phyloP scores from a whole-genome alignment of 2,329 filamentous ascomycete species.

The Verticillium isaacii region DNA sequence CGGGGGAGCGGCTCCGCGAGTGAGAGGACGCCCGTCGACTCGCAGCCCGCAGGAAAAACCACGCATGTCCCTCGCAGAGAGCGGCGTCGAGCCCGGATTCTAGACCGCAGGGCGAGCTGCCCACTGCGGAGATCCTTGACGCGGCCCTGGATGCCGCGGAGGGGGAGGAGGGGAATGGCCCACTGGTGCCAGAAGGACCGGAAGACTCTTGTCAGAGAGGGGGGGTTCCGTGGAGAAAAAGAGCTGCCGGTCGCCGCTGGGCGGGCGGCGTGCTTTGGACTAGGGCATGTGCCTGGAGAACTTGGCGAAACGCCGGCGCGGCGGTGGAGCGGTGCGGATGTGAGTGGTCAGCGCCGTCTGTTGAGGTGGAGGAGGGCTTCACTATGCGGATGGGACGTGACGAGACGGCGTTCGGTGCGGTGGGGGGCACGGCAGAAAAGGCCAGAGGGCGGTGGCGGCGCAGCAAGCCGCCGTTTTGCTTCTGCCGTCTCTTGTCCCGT shows the following conservation, averaged over 20 bases:
- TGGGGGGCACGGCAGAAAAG: neutral
- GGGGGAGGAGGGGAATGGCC: neutral
- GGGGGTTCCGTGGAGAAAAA: neutral
- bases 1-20: neutral
- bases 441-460: neutral
- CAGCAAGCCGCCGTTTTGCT: neutral
- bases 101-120: neutral
- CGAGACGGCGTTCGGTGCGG: neutral
- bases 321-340: neutral
- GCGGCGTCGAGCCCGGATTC: neutral
- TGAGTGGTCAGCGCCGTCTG: neutral
- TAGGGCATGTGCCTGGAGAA: neutral
- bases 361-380: neutral
- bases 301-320: neutral
- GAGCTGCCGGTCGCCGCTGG: neutral
- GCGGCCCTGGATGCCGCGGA: neutral
- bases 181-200: neutral
- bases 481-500: neutral
- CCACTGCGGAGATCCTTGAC: neutral
- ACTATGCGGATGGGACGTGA: neutral
- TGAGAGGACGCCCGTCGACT: neutral
- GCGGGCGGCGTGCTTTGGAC: neutral
- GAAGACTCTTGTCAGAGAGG: neutral
- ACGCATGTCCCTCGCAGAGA: neutral
- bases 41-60: neutral